Evolutionary conservation across 495 filamentous ascomycete genomes (phyloP).

Genomic region (Annulohypoxylon stygium): DNA sequence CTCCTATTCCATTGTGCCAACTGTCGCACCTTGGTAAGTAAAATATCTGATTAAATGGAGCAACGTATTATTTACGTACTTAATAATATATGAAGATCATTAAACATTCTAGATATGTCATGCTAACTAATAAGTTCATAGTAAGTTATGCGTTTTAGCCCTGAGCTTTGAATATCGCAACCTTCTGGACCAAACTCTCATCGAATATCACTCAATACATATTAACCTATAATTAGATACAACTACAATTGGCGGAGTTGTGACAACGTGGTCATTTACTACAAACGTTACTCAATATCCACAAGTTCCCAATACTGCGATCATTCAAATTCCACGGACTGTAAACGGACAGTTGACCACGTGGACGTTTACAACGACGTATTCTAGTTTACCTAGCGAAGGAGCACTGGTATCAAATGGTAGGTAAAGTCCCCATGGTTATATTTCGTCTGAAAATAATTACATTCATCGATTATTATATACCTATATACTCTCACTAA

Average conservation of each 20-base stretch:
- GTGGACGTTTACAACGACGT: constrained; percentile 24
- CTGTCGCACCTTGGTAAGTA: constrained; percentile 26
- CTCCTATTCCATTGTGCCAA: neutral
- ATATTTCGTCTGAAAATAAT: neutral
- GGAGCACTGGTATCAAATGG: neutral
- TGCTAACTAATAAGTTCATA: neutral
- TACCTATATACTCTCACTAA: neutral
- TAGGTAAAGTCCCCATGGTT: neutral
- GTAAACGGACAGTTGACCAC: constrained; percentile 1
- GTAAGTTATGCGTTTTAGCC: neutral
- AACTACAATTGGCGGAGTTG: neutral
- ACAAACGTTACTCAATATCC: constrained; percentile 6
- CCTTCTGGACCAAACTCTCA: neutral
- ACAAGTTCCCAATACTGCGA: constrained; percentile 14
- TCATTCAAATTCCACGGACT: constrained; percentile 12
- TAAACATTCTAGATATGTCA: neutral
- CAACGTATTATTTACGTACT: neutral
- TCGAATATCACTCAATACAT: neutral
- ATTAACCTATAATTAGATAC: constrained; percentile 15
- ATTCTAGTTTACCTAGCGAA: constrained; percentile 10
- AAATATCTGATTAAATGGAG: neutral
- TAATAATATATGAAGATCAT: too few relatives aligned
- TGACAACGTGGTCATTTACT: constrained; percentile 11
- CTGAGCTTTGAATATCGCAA: neutral
- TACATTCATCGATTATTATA: neutral